A percentile compares a stretch with the other conserved stretches of the same genome.
These are phyloP conservation scores for Kuraishia capsulata DNA, from an alignment of 805 yeast species.

Conservation along the genomic window DNA sequence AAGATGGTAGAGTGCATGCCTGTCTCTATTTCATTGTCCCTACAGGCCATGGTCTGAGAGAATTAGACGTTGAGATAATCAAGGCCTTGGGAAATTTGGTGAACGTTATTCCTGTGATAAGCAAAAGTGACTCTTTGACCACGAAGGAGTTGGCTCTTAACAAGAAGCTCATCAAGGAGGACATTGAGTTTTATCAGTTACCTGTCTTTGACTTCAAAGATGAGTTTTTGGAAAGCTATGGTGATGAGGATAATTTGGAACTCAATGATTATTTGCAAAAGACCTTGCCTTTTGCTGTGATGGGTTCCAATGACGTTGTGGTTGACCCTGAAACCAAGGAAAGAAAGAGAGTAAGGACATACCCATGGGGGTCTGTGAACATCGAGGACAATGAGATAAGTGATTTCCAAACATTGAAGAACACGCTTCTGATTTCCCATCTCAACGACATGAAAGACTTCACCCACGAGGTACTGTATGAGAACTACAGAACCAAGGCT, in stretches of 20 bases:
- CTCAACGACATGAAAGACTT: constrained; percentile 81
- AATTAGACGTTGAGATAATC: constrained; percentile 69
- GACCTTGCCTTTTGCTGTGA: constrained; percentile 54
- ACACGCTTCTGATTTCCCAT: constrained; percentile 73
- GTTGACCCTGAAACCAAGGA: constrained; percentile 26
- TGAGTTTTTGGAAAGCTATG: constrained; percentile 29
- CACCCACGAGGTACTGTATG: constrained; percentile 82
- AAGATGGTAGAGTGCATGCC: constrained; percentile 75
- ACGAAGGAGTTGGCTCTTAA: constrained; percentile 59
- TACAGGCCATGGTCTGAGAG: constrained; percentile 57
- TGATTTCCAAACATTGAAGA: constrained; percentile 74
- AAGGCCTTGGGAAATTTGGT: constrained; percentile 59
- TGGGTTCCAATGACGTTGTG: constrained; percentile 39
- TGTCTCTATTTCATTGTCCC: constrained; percentile 70
- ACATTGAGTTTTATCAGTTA: constrained; percentile 58
- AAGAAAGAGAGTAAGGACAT: constrained; percentile 39
- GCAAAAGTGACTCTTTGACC: constrained; percentile 75
- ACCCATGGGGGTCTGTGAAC: constrained; percentile 61
- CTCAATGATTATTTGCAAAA: constrained; percentile 30
- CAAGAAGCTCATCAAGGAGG: constrained; percentile 68
- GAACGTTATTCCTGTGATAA: constrained; percentile 76
- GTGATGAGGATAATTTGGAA: constrained; percentile 18
- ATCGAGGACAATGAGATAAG: constrained; percentile 59
- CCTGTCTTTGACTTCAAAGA: constrained; percentile 74
- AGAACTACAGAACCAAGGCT: constrained; percentile 82